A percentile compares a stretch with the other conserved stretches of the same genome.
Evolutionary conservation across 2,329 filamentous ascomycete genomes (phyloP).

Genomic region (Trichoderma atrobrunneum): DNA sequence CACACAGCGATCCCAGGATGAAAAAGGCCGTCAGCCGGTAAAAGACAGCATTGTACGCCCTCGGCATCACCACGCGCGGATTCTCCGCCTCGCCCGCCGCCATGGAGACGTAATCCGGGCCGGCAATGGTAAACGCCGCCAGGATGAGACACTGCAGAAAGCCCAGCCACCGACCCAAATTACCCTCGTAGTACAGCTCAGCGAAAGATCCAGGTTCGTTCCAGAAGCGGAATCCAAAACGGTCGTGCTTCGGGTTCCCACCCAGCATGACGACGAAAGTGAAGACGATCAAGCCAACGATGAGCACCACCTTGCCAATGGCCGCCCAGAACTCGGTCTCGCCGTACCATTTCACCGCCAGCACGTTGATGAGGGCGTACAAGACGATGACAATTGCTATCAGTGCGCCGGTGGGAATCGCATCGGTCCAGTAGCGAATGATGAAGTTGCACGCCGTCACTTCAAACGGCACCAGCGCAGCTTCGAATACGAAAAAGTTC

Average conservation of each 20-base stretch:
- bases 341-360: slow-evolving; percentile 72
- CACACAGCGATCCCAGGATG: slow-evolving; percentile 67
- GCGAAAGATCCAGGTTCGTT: slow-evolving; percentile 67
- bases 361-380: slow-evolving; percentile 61
- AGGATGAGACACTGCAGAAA: slow-evolving; percentile 74
- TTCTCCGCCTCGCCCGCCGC: slow-evolving; percentile 72
- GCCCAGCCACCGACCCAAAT: slow-evolving; percentile 69
- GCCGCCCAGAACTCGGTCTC: slow-evolving; percentile 76
- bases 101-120: slow-evolving; percentile 65
- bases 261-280: slow-evolving; percentile 83
- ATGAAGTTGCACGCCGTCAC: slow-evolving; percentile 64
- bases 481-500: slow-evolving; percentile 72
- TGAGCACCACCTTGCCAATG: slow-evolving; percentile 68
- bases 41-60: slow-evolving; percentile 75
- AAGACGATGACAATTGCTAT: slow-evolving; percentile 53
- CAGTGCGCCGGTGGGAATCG: slow-evolving; percentile 57
- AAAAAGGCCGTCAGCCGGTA: slow-evolving; percentile 76
- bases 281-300: slow-evolving; percentile 68
- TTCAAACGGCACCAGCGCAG: slow-evolving; percentile 65
- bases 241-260: slow-evolving; percentile 70
- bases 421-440: slow-evolving; percentile 61
- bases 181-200: slow-evolving; percentile 60
- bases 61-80: slow-evolving; percentile 66
- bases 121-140: slow-evolving; percentile 65
- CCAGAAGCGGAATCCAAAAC: slow-evolving; percentile 70